phyloP scores from a whole-genome alignment of 2,329 filamentous ascomycete genomes.

The Pseudogymnoascus sp. region DNA sequence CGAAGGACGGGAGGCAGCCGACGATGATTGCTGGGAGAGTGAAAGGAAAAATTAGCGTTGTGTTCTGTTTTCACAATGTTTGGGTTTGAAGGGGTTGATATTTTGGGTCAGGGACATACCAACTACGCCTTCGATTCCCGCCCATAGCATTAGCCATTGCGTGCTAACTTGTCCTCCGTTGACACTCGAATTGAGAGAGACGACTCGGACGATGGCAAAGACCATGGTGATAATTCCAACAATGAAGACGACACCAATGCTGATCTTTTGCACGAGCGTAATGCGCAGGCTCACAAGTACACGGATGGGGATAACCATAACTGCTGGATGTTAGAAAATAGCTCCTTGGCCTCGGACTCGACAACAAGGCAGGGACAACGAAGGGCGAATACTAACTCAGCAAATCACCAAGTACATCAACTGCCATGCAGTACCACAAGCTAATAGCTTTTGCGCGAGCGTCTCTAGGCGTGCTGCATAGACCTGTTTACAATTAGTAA shows the following conservation, averaged over 20 bases:
- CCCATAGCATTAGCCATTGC: conserved; percentile 17
- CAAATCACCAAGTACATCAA: conserved; percentile 16
- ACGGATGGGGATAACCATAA: conserved; percentile 16
- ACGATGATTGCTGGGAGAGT: conserved; percentile 12
- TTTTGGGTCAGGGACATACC: conserved; percentile 7
- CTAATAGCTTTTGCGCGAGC: conserved; percentile 15
- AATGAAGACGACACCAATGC: conserved; percentile 14
- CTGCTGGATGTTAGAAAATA: conserved; percentile 8
- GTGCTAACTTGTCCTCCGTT: conserved; percentile 14
- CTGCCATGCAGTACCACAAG: conserved; percentile 16
- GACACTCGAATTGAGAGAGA: conserved; percentile 14
- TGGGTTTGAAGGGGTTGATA: not conserved
- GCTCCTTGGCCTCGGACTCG: not conserved
- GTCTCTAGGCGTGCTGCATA: conserved; percentile 12
- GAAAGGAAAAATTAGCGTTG: not conserved
- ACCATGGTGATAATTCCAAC: conserved; percentile 19
- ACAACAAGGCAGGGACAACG: not conserved
- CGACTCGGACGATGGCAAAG: conserved; percentile 15
- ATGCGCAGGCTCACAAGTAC: conserved; percentile 14
- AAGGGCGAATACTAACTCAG: conserved; percentile 12
- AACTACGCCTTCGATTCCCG: conserved; percentile 14
- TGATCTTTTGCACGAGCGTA: conserved; percentile 13
- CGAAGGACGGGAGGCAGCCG: conserved; percentile 17
- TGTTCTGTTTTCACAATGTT: not conserved
- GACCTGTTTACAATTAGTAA: not conserved